These are phyloP conservation scores for Colletotrichum lindemuthianum DNA, from an alignment of 2,329 filamentous ascomycete species.

Conservation along the genomic window DNA sequence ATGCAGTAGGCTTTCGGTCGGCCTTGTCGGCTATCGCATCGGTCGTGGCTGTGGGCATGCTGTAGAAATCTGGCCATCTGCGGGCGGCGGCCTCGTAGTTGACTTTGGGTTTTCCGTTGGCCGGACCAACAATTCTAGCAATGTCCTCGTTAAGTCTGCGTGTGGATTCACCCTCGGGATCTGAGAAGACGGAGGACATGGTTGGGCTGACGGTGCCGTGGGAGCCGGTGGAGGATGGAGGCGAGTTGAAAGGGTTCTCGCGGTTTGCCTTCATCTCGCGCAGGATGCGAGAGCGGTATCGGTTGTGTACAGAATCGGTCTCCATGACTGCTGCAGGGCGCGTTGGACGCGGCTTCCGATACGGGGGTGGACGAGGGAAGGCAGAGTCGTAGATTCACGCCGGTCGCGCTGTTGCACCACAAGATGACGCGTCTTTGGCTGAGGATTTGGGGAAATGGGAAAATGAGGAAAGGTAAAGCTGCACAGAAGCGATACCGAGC, in stretches of 20 bases:
- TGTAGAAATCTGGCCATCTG: conserved; percentile 64
- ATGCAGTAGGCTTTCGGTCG: conserved; percentile 17
- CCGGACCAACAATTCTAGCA: conserved; percentile 51
- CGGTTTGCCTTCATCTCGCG: conserved; percentile 63
- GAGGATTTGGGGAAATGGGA: background rate
- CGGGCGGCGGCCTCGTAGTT: conserved; percentile 58
- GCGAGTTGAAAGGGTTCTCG: conserved; percentile 67
- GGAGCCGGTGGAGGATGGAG: conserved; percentile 66
- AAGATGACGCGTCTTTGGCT: conserved; percentile 23
- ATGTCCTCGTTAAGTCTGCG: conserved; percentile 61
- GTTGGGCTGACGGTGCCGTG: conserved; percentile 67
- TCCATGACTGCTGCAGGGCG: conserved; percentile 48
- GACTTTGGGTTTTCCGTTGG: conserved; percentile 49
- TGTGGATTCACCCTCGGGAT: conserved; percentile 64
- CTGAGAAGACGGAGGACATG: conserved; percentile 62
- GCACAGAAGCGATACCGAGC: conserved; percentile 35
- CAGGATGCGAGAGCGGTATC: conserved; percentile 59
- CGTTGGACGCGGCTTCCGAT: conserved; percentile 29
- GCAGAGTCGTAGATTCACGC: conserved; percentile 21
- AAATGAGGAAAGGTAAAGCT: conserved; percentile 27
- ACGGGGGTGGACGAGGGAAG: conserved; percentile 27
- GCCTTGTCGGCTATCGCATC: conserved; percentile 16
- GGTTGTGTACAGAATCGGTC: conserved; percentile 48
- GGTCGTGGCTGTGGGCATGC: conserved; percentile 47
- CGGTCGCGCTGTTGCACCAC: conserved; percentile 15